These are phyloP conservation scores for Hypoxylon perforatum DNA, from an alignment of 495 filamentous ascomycete genomes.

Conservation along the genomic window DNA sequence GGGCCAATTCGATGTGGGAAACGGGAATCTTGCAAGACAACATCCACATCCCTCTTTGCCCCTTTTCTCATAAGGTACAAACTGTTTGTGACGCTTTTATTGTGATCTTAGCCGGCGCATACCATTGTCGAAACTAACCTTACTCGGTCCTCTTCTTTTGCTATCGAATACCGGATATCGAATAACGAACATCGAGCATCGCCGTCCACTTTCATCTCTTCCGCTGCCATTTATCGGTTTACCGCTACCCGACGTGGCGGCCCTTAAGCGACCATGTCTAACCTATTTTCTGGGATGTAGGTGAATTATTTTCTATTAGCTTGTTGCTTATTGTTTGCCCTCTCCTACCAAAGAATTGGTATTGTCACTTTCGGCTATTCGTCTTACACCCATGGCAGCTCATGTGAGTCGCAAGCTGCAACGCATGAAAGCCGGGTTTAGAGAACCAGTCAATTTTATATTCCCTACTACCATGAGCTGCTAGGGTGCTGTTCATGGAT, in stretches of 20 bases:
- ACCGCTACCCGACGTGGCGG: slow-evolving; percentile 36
- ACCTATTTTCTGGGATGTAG: slow-evolving; percentile 84
- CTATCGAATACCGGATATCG: not conserved
- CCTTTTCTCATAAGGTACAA: slow-evolving; percentile 36
- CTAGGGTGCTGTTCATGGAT: slow-evolving; percentile 18
- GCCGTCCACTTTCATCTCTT: slow-evolving; percentile 2
- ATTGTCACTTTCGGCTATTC: not conserved
- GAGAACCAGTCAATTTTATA: slow-evolving; percentile 9
- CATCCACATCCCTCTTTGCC: slow-evolving; percentile 28
- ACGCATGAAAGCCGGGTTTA: slow-evolving; percentile 6
- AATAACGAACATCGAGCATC: not conserved
- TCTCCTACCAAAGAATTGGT: not conserved
- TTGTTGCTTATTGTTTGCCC: slow-evolving; percentile 24
- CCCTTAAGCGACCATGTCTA: slow-evolving; percentile 68
- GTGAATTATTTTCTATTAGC: slow-evolving; percentile 50
- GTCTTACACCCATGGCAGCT: slow-evolving; percentile 10
- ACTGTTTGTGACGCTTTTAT: slow-evolving; percentile 1
- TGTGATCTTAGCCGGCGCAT: slow-evolving; percentile 6
- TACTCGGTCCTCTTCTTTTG: slow-evolving; percentile 1
- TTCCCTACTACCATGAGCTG: not conserved
- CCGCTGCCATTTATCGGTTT: slow-evolving; percentile 13
- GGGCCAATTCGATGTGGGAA: slow-evolving; percentile 28
- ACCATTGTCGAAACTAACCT: not conserved
- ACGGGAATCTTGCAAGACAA: slow-evolving; percentile 30
- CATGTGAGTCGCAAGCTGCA: slow-evolving; percentile 9